Percentiles rank a stretch among this genome's conserved stretches.
phyloP scores from a whole-genome alignment of 2,329 filamentous ascomycete genomes.

The Cytospora chrysosperma region DNA sequence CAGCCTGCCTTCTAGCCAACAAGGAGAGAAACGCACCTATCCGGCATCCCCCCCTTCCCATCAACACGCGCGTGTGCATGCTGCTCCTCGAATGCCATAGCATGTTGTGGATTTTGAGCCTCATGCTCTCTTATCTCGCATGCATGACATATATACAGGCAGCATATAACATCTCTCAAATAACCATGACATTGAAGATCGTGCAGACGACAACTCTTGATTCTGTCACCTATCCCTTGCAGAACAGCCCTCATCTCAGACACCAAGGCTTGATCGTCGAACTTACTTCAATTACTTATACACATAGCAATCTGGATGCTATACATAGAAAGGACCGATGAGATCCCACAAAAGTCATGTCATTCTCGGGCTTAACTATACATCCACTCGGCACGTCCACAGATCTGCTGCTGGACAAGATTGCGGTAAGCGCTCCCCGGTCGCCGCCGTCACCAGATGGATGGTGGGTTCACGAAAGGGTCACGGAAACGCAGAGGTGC shows the following conservation, averaged over 20 bases:
- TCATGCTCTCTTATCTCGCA: conserved; percentile 33
- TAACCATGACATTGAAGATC: conserved; percentile 8
- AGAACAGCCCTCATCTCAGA: neutral
- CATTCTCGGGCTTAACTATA: neutral
- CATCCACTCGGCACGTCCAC: neutral
- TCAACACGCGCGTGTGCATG: conserved; percentile 5
- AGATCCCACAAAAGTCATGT: conserved; percentile 7
- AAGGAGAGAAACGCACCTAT: conserved; percentile 9
- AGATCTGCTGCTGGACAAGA: conserved; percentile 15
- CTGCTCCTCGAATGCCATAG: conserved; percentile 27
- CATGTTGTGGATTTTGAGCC: conserved; percentile 33
- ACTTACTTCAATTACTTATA: neutral
- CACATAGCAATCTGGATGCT: neutral
- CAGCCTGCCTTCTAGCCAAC: neutral
- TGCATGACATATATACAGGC: conserved; percentile 33
- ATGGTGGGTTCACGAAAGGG: conserved; percentile 6
- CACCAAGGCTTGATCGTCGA: neutral
- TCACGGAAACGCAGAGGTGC: neutral
- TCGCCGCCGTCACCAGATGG: conserved; percentile 8
- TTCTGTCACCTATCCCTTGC: neutral
- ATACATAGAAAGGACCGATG: neutral
- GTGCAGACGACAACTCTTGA: neutral
- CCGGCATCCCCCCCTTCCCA: conserved; percentile 4
- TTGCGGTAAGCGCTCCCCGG: conserved; percentile 4
- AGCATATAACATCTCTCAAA: neutral